Evolutionary conservation across 2,329 filamentous ascomycete species (phyloP), one percentile per base, ranked within the genome.

Genomic region (Simplicillium aogashimaense): DNA sequence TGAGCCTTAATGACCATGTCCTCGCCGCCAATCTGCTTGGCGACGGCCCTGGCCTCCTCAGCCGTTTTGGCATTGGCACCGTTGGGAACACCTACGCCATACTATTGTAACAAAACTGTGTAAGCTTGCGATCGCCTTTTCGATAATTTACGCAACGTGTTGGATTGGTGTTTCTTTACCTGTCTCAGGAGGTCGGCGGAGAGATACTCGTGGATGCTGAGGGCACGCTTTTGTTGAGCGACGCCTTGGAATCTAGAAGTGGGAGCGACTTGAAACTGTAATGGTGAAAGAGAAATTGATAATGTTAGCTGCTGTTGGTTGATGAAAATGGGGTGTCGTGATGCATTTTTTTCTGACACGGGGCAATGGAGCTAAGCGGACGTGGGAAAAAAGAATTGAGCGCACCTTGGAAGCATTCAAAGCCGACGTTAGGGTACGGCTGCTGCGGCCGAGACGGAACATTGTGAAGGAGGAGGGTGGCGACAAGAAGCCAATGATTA

Each of bases 1-100:
- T 98, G 92, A 47, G 92, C 92, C 79, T 98, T 98, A 78, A 98
- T 97, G 54, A 98, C 92, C 80, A 95, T 90, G 65, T 98, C 92
- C 61, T 94, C 90, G 56, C 76, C 83, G 72, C 87, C 85, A 59
- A 98, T 92, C 51, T 81, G 72, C 71, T 90, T 89, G 43, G 92
- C 92, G 57, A 97, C 78, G 55, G 78, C 73, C 76, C 95, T 90
- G 52, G 92, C 92, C 74, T 97, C 92, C 57, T 82, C 78, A 36
- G 84, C 78, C 47, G 72, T 83, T 64, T 79, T 14, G 53, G 92
- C 92, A 57, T 94, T 88, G 60, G 82, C 73, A 52, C 92, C 92
- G 64, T 88, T 83, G 54, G 92, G 92, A 35, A 95, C 86, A 53
- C 87, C 86, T 56, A 98, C 79, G 63, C 88, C 90, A 77, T 97